Conservation (phyloP, 2,329 filamentous ascomycete species). For the Dactylonectria macrodidyma region DNA sequence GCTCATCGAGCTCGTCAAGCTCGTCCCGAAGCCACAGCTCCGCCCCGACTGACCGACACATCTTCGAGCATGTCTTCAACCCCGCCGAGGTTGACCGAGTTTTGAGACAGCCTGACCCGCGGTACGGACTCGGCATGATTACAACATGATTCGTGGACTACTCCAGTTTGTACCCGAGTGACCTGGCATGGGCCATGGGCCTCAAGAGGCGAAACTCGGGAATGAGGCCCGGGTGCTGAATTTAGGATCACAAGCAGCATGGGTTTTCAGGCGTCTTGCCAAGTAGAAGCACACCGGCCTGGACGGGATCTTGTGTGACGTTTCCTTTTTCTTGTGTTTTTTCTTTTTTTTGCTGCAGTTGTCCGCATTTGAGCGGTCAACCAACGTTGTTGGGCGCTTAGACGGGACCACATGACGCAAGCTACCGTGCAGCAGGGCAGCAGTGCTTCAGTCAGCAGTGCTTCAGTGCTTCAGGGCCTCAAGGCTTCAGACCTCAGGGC, state of each 20-base stretch:
- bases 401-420: constrained; percentile 33
- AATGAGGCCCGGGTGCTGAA: constrained; percentile 22
- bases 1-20: constrained; percentile 47
- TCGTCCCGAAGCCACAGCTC: constrained; percentile 48
- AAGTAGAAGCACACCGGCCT: constrained; percentile 37
- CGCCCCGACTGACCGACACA: constrained; percentile 62
- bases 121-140: constrained; percentile 69
- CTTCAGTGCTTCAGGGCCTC: constrained; percentile 2
- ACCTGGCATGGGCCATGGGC: constrained; percentile 27
- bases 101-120: constrained; percentile 66
- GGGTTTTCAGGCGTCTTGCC: constrained; percentile 29
- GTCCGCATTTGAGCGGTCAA: constrained; percentile 39
- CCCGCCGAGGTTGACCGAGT: constrained; percentile 64
- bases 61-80: constrained; percentile 69
- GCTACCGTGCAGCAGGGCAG: constrained; percentile 14
- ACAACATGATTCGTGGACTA: constrained; percentile 52
- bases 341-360: constrained; percentile 32
- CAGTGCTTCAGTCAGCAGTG: background rate
- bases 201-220: constrained; percentile 7
- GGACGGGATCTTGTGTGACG: constrained; percentile 38
- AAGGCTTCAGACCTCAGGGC: background rate
- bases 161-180: constrained; percentile 14
- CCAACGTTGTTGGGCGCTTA: constrained; percentile 37
- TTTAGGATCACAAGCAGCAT: constrained; percentile 25
- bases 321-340: constrained; percentile 37